A percentile compares a stretch with the other conserved stretches of the same genome.
phyloP scores from a whole-genome alignment of 106 monocot genomes.

The Narthecium ossifragum region DNA sequence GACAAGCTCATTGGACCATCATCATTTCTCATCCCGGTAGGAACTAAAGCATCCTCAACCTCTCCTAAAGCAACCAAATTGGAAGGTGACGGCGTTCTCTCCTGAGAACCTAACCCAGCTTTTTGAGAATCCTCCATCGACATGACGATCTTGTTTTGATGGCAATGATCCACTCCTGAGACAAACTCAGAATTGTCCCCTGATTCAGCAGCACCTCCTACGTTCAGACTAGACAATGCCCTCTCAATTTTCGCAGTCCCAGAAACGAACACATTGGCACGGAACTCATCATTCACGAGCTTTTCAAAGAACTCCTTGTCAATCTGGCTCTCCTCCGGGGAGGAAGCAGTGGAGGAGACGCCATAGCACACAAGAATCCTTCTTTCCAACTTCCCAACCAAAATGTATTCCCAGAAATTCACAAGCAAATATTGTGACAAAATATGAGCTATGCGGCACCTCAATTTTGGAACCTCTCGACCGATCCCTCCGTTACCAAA shows the following conservation, averaged over 20 bases:
- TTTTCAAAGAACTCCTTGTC: conserved; percentile 95
- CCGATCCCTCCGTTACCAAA: too few relatives aligned
- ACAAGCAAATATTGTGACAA: too few relatives aligned
- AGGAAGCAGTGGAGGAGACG: conserved; percentile 30
- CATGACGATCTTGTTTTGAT: not conserved
- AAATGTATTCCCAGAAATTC: too few relatives aligned
- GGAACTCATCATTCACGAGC: conserved; percentile 63
- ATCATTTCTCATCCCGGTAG: too few relatives aligned
- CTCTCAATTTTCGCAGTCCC: conserved; percentile 20
- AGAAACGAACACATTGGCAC: conserved; percentile 17
- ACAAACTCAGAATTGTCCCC: conserved; percentile 14
- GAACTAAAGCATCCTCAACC: too few relatives aligned
- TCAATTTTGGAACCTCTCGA: too few relatives aligned
- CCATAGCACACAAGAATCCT: conserved; percentile 10
- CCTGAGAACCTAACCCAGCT: too few relatives aligned
- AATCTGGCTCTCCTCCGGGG: conserved; percentile 57
- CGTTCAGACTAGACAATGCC: conserved; percentile 36
- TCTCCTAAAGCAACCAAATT: too few relatives aligned
- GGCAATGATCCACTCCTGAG: conserved; percentile 12
- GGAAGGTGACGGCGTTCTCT: too few relatives aligned
- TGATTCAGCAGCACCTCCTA: conserved; percentile 22
- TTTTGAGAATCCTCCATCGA: not conserved
- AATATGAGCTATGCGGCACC: too few relatives aligned
- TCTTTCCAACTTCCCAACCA: too few relatives aligned
- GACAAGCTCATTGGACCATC: too few relatives aligned